Evolutionary conservation across 2,329 filamentous ascomycete species (phyloP).

Genomic region (Sclerotinia minor): DNA sequence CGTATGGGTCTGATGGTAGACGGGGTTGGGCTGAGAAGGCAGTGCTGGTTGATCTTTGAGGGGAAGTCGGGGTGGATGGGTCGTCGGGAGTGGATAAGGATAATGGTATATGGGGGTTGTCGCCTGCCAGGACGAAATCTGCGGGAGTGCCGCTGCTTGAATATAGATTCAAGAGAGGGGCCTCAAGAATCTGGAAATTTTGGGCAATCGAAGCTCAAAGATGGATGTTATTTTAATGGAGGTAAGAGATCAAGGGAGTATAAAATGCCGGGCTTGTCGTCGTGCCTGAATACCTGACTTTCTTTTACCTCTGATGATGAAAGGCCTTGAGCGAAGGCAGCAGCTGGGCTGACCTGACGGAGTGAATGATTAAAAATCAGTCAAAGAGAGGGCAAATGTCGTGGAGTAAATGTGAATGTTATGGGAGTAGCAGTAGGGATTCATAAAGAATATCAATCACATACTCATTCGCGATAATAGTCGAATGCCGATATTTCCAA

Average conservation of each 20-base stretch:
- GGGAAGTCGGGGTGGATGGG: constrained; percentile 58
- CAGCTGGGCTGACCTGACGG: background rate
- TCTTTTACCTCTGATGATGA: background rate
- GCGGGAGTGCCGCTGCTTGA: constrained; percentile 49
- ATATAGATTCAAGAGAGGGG: constrained; percentile 24
- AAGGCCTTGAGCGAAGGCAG: constrained; percentile 1
- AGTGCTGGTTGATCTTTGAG: constrained; percentile 51
- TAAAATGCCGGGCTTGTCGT: constrained; percentile 2
- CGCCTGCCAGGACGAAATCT: constrained; percentile 72
- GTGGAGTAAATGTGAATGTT: background rate
- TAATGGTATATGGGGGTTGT: constrained; percentile 54
- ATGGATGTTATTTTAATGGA: constrained; percentile 15
- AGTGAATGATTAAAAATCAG: constrained; percentile 2
- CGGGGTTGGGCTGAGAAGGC: constrained; percentile 47
- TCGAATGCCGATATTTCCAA: too few relatives aligned
- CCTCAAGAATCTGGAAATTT: constrained; percentile 17
- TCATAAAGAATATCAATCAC: constrained; percentile 12
- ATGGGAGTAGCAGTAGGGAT: background rate
- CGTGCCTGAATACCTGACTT: background rate
- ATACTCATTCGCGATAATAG: background rate
- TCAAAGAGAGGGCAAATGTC: background rate
- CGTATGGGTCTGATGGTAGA: constrained; percentile 30
- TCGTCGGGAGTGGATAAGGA: constrained; percentile 68
- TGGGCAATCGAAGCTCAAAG: background rate
- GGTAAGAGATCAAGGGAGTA: constrained; percentile 1